These are phyloP conservation scores for Dendrobium chrysotoxum DNA, from an alignment of 106 monocot species.

Conservation along the genomic window DNA sequence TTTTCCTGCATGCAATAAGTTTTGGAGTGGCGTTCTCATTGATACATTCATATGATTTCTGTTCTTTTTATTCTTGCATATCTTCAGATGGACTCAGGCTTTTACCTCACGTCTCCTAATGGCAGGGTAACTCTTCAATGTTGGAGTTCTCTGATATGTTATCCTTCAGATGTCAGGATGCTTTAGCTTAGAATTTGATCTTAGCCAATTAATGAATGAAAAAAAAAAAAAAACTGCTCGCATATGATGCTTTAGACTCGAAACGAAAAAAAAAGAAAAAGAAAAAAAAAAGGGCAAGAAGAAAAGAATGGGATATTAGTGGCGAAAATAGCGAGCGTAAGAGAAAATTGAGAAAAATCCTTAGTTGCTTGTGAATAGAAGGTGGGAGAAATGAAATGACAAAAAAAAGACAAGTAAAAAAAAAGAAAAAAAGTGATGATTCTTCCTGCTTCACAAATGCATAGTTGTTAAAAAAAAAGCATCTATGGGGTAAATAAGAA, in stretches of 20 bases:
- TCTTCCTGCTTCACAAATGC: not conserved
- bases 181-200: slow-evolving; percentile 8
- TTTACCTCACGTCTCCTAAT: slow-evolving; percentile 12
- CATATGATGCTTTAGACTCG: not conserved
- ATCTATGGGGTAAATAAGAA: not conserved
- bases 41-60: slow-evolving; percentile 2
- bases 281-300: not conserved
- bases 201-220: not conserved
- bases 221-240: not conserved
- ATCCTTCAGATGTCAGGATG: slow-evolving; percentile 14
- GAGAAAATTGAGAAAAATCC: not conserved
- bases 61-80: not conserved
- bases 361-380: not conserved
- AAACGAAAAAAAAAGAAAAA: not conserved
- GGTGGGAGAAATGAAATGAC: slow-evolving; percentile 1
- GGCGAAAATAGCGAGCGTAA: not conserved
- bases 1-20: not conserved
- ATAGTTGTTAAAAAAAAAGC: not conserved
- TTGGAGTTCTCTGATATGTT: slow-evolving; percentile 13
- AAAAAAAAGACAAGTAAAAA: slow-evolving; percentile 5
- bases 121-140: slow-evolving; percentile 24
- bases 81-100: slow-evolving; percentile 8
- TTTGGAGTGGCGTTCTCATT: not conserved
- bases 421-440: not conserved
- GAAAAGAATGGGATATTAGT: not conserved